phyloP scores from a whole-genome alignment of 441 rosid genomes.

The Pelargonium exstipulatum region DNA sequence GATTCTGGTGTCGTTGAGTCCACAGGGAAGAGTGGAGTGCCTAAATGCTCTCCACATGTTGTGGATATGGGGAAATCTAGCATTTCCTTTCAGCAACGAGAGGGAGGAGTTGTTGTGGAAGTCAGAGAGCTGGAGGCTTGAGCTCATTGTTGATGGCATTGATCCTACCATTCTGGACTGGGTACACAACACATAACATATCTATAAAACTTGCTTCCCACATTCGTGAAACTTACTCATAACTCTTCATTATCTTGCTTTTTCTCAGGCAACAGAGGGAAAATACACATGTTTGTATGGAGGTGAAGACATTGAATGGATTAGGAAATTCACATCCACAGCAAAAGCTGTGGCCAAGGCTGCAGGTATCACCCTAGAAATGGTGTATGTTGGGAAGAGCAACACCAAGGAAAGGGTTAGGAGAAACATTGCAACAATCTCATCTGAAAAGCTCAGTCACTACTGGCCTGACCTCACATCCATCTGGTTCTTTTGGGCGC shows the following conservation, averaged over 20 bases:
- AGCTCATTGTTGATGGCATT: constrained; percentile 31
- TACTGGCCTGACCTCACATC: constrained; percentile 20
- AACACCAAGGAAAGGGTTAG: constrained; percentile 27
- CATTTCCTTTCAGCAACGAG: constrained; percentile 33
- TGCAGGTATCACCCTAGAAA: constrained; percentile 27
- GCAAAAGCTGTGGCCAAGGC: constrained; percentile 21
- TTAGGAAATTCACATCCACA: constrained; percentile 24
- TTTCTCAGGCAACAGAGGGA: constrained; percentile 13
- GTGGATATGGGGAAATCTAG: constrained; percentile 43
- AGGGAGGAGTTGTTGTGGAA: constrained; percentile 44
- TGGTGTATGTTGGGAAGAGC: constrained; percentile 46
- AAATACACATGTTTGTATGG: constrained; percentile 39
- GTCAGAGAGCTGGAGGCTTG: constrained; percentile 37
- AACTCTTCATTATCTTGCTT: too few species aligned
- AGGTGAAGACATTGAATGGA: constrained; percentile 44
- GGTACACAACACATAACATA: constrained; percentile 19
- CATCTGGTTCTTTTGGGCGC: constrained; percentile 42
- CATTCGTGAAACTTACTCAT: not conserved
- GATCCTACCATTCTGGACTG: constrained; percentile 27
- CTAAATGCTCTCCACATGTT: constrained; percentile 36
- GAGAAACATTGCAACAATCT: constrained; percentile 23
- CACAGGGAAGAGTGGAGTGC: constrained; percentile 33
- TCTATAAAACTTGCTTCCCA: not conserved
- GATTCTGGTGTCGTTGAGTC: constrained; percentile 37
- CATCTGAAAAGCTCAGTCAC: constrained; percentile 30